phyloP scores from a whole-genome alignment of 805 yeast species.

The Metschnikowia noctiluminum region DNA sequence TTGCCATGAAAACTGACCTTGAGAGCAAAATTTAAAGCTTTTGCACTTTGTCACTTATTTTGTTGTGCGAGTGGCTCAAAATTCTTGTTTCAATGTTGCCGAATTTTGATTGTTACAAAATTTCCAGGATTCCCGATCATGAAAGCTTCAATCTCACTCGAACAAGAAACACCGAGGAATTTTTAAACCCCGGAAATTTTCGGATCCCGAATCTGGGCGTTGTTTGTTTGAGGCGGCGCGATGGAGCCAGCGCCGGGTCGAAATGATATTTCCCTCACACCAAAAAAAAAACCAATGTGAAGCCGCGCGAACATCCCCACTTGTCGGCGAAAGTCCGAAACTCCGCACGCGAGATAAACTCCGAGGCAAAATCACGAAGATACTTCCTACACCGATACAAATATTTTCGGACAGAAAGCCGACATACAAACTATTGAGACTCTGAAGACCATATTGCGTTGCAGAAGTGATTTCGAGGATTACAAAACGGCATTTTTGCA shows the following conservation, averaged over 20 bases:
- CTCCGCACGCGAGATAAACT: slow-evolving; percentile 1
- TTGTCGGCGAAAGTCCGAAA: slow-evolving; percentile 7
- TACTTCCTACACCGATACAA: not conserved
- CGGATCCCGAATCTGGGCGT: not conserved
- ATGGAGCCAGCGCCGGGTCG: slow-evolving; percentile 1
- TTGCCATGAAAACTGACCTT: too few species aligned
- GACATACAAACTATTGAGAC: too few species aligned
- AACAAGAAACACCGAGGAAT: not conserved
- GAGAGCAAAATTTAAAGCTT: too few species aligned
- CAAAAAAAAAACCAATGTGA: not conserved
- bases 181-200: not conserved
- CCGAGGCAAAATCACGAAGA: not conserved
- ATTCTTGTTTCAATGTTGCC: too few species aligned
- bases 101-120: too few species aligned
- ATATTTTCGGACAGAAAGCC: not conserved
- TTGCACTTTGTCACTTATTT: too few species aligned
- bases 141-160: too few species aligned
- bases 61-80: too few species aligned
- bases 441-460: not conserved
- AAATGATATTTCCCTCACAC: not conserved
- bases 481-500: not conserved
- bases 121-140: too few species aligned
- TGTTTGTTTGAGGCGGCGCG: not conserved
- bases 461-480: not conserved
- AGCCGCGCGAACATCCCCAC: slow-evolving; percentile 7